Evolutionary conservation across 495 filamentous ascomycete genomes (phyloP).

Genomic region (Baudoinia panamericana): DNA sequence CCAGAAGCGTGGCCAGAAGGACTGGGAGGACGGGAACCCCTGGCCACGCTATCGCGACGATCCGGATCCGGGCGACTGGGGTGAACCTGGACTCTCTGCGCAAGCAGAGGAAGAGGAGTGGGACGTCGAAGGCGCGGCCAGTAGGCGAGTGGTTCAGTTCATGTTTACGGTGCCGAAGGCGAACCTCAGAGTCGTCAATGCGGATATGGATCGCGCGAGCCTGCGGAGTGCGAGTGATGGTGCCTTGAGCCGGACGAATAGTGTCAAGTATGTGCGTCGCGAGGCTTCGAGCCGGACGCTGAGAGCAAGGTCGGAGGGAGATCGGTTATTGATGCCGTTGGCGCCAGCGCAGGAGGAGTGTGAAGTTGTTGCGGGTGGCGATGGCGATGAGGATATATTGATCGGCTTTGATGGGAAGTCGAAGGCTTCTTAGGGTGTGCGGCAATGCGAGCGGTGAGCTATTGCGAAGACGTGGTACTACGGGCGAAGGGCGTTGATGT

Average conservation of each 20-base stretch:
- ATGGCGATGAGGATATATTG: neutral
- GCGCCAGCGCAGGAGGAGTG: neutral
- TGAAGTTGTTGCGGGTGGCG: too few species aligned
- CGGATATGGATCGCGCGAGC: slow-evolving; percentile 37
- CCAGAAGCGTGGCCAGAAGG: slow-evolving; percentile 37
- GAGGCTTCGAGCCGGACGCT: neutral
- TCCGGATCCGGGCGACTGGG: slow-evolving; percentile 20
- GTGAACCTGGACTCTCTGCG: slow-evolving; percentile 7
- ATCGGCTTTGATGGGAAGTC: neutral
- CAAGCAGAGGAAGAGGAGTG: slow-evolving; percentile 56
- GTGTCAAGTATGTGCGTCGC: slow-evolving; percentile 5
- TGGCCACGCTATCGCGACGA: slow-evolving; percentile 20
- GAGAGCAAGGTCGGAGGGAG: slow-evolving; percentile 1
- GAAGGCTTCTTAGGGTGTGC: slow-evolving; percentile 5
- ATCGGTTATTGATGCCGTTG: neutral
- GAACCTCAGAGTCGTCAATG: slow-evolving; percentile 76
- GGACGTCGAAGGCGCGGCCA: slow-evolving; percentile 77
- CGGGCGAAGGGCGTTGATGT: too few species aligned
- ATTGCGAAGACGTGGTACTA: too few species aligned
- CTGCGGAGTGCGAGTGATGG: slow-evolving; percentile 27
- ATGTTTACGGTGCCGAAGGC: slow-evolving; percentile 89
- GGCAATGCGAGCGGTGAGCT: too few species aligned
- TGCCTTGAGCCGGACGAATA: slow-evolving; percentile 20
- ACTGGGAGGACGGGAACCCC: slow-evolving; percentile 25
- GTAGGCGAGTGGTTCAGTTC: slow-evolving; percentile 71